Conservation (phyloP, 2,329 filamentous ascomycete genomes). For the Colletotrichum sp. region DNA sequence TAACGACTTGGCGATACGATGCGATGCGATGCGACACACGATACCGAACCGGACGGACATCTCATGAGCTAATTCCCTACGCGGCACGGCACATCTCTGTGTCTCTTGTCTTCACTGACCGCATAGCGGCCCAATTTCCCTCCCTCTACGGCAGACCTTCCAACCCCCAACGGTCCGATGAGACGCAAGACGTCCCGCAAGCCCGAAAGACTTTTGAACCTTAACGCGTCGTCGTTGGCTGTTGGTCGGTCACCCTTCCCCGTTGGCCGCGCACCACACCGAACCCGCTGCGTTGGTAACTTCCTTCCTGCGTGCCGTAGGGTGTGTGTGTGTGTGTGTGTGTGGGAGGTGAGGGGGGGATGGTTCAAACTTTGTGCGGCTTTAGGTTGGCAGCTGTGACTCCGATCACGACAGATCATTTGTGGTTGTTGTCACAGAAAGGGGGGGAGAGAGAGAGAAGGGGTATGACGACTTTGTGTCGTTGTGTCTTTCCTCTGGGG, state of each 20-base stretch:
- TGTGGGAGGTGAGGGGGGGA: not conserved
- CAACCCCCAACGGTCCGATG: not conserved
- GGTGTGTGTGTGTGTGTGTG: not conserved
- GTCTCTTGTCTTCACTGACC: not conserved
- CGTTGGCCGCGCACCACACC: not conserved
- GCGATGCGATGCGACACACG: not conserved
- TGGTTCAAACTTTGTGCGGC: not conserved
- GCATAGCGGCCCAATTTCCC: not conserved
- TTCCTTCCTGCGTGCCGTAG: not conserved
- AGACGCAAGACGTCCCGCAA: not conserved
- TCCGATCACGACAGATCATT: conserved; percentile 9
- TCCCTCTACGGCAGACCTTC: not conserved
- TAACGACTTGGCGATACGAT: not conserved
- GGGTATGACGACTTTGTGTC: not conserved
- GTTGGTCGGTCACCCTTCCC: not conserved
- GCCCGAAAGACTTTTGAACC: not conserved
- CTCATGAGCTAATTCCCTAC: not conserved
- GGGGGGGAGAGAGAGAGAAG: not conserved
- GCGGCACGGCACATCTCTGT: not conserved
- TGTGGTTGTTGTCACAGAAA: not conserved
- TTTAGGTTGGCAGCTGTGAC: conserved; percentile 16
- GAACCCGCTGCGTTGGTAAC: not conserved
- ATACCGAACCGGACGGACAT: not conserved
- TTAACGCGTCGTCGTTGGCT: not conserved
- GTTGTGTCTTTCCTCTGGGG: not conserved